Percentiles rank a stretch among this genome's conserved stretches.
Evolutionary conservation across 768 basidiomycete genomes (phyloP).

Genomic region (Tricholoma sp.): DNA sequence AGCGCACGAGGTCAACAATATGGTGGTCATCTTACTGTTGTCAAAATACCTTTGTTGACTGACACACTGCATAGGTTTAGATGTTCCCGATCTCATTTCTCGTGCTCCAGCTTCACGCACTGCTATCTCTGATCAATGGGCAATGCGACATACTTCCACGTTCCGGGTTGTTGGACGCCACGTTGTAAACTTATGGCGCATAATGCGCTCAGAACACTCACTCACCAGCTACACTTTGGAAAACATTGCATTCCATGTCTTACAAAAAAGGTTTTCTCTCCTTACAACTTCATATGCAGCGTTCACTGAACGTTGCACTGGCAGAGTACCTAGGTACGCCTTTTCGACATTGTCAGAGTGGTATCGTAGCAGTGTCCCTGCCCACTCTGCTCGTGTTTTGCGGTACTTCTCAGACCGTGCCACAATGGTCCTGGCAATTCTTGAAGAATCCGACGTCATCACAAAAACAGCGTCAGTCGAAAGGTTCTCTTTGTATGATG

Average conservation of each 20-base stretch:
- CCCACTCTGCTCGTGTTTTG: conserved; percentile 50
- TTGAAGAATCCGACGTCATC: conserved; percentile 76
- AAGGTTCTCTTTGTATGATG: background rate
- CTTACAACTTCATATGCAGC: background rate
- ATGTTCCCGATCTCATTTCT: conserved; percentile 68
- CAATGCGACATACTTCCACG: conserved; percentile 65
- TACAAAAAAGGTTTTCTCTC: conserved; percentile 62
- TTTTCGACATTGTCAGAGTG: conserved; percentile 57
- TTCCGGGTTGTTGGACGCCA: conserved; percentile 87
- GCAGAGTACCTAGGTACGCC: conserved; percentile 75
- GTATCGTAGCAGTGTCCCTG: conserved; percentile 57
- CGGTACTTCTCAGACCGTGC: conserved; percentile 63
- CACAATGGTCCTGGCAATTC: conserved; percentile 66
- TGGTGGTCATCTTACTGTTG: conserved; percentile 34
- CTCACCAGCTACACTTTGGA: conserved; percentile 84
- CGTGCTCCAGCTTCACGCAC: conserved; percentile 55
- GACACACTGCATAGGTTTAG: conserved; percentile 51
- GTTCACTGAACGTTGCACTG: conserved; percentile 20
- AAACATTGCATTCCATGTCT: conserved; percentile 78
- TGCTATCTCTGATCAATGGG: conserved; percentile 61
- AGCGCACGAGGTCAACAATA: conserved; percentile 56
- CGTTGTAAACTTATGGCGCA: conserved; percentile 88
- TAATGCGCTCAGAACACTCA: conserved; percentile 81
- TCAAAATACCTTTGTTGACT: background rate
- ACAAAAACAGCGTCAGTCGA: conserved; percentile 82